Evolutionary conservation across 257 asterid genomes (phyloP).

Genomic region (Ehretia macrophylla): DNA sequence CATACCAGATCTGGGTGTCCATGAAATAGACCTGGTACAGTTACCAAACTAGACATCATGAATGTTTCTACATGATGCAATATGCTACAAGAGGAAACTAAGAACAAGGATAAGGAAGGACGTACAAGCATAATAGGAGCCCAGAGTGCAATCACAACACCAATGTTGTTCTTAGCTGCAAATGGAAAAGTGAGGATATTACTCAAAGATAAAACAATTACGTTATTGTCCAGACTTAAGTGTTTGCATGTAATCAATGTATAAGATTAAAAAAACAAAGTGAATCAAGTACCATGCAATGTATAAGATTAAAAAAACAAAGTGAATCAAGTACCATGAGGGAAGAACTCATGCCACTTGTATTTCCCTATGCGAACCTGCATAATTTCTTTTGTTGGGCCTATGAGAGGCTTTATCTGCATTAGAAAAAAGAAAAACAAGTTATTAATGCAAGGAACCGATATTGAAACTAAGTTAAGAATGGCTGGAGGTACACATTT

Average conservation of each 20-base stretch:
- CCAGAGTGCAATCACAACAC: slow-evolving; percentile 95
- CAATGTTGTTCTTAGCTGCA: slow-evolving; percentile 80
- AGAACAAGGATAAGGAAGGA: slow-evolving; percentile 19
- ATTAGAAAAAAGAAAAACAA: slow-evolving; percentile 21
- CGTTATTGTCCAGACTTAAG: too few species aligned
- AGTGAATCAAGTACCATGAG: slow-evolving; percentile 54
- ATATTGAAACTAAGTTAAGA: too few species aligned
- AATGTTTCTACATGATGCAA: background rate
- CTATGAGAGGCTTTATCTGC: slow-evolving; percentile 88
- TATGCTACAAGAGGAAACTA: slow-evolving; percentile 1
- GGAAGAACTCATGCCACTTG: slow-evolving; percentile 96
- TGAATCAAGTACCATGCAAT: slow-evolving; percentile 46
- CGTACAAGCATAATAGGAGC: slow-evolving; percentile 56
- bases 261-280: slow-evolving; percentile 7
- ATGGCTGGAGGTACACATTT: too few species aligned
- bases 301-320: slow-evolving; percentile 8
- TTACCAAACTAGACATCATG: slow-evolving; percentile 15
- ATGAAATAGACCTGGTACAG: slow-evolving; percentile 82
- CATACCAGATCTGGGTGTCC: slow-evolving; percentile 99
- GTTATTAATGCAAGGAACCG: background rate
- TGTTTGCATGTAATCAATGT: slow-evolving; percentile 3
- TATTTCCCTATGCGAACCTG: slow-evolving; percentile 36
- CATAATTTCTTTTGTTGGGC: slow-evolving; percentile 85
- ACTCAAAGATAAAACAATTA: slow-evolving; percentile 17
- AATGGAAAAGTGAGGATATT: slow-evolving; percentile 7